A percentile compares a stretch with the other conserved stretches of the same genome.
Conservation (phyloP, 768 basidiomycete species). For the Crucibulum laeve region DNA sequence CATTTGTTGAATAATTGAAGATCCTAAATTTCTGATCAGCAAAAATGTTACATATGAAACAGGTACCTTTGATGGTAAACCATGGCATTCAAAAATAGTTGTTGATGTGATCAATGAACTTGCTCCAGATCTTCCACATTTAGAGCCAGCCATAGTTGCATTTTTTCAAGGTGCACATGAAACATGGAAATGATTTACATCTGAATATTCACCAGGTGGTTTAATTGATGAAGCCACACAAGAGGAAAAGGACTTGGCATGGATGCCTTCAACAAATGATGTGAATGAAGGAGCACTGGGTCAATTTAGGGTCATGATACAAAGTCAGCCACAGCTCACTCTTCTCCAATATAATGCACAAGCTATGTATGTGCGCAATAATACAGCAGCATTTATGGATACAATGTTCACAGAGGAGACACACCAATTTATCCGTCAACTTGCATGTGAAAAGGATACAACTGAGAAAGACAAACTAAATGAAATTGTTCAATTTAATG, state of each 20-base stretch:
- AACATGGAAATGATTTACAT: constrained; percentile 18
- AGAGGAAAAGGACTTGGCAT: constrained; percentile 15
- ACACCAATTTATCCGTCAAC: no score
- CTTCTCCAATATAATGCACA: constrained; percentile 17
- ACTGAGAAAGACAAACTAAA: no score
- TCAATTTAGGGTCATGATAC: constrained; percentile 11
- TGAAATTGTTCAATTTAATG: no score
- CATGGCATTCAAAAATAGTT: background rate
- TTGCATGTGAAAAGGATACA: no score
- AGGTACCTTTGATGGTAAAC: background rate
- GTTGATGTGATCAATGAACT: background rate
- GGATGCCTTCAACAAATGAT: constrained; percentile 25
- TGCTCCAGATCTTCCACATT: background rate
- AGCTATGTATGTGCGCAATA: constrained; percentile 17
- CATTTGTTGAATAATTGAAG: background rate
- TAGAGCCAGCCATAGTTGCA: constrained; percentile 5
- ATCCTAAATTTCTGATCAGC: background rate
- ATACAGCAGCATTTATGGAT: no score
- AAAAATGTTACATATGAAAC: background rate
- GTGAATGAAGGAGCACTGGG: constrained; percentile 24
- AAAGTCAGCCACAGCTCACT: constrained; percentile 11
- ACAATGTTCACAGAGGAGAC: no score
- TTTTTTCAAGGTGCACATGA: constrained; percentile 15
- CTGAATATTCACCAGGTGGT: constrained; percentile 23
- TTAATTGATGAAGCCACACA: constrained; percentile 15